Evolutionary conservation across 1,284 basidiomycete genomes (phyloP).

Genomic region (Tylopilus sp.): DNA sequence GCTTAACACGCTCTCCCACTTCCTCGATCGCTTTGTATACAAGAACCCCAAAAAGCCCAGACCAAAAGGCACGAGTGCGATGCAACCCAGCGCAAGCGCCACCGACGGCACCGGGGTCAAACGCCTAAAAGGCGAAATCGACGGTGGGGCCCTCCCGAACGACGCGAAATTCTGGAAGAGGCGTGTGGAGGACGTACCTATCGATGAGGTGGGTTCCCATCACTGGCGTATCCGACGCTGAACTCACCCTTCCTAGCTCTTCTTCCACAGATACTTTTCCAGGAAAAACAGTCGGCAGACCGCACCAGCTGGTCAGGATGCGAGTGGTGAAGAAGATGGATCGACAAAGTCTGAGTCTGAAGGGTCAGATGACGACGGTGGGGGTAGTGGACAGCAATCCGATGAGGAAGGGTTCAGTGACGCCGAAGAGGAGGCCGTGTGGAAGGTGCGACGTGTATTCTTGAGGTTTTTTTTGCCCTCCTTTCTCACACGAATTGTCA

Average conservation of each 20-base stretch:
- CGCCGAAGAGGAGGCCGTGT: slow-evolving; percentile 76
- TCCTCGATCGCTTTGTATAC: slow-evolving; percentile 91
- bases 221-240: neutral
- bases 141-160: slow-evolving; percentile 71
- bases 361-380: slow-evolving; percentile 50
- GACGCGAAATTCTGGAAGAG: slow-evolving; percentile 84
- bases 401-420: slow-evolving; percentile 60
- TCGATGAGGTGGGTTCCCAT: slow-evolving; percentile 77
- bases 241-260: slow-evolving; percentile 58
- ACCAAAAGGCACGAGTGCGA: slow-evolving; percentile 84
- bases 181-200: slow-evolving; percentile 82
- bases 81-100: slow-evolving; percentile 92
- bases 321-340: slow-evolving; percentile 41
- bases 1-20: slow-evolving; percentile 93
- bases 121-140: slow-evolving; percentile 75
- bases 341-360: slow-evolving; percentile 43
- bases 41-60: slow-evolving; percentile 91
- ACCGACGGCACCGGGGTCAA: slow-evolving; percentile 76
- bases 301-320: slow-evolving; percentile 53
- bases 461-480: neutral
- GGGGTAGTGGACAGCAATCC: slow-evolving; percentile 53
- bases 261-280: slow-evolving; percentile 75
- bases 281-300: slow-evolving; percentile 63
- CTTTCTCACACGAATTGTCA: slow-evolving; percentile 40
- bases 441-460: slow-evolving; percentile 73